Evolutionary conservation across 352 stramenopile species (phyloP), one percentile per base, ranked within the genome.

Genomic region (Phytophthora sansomeana): DNA sequence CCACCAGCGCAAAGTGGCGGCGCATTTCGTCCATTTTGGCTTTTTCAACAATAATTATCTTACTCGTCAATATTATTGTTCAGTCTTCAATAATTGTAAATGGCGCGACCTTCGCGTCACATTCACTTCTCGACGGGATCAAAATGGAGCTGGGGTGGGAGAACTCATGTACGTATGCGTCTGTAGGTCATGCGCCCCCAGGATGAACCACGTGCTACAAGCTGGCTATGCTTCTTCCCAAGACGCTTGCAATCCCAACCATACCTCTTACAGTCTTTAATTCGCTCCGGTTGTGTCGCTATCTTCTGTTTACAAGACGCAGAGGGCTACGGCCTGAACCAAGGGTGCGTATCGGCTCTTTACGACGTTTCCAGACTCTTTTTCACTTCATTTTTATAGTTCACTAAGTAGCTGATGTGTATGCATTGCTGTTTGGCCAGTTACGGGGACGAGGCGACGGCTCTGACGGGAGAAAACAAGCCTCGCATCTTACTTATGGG

Each of bases 401-500:
- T 1, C 41, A 17, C 17, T 44, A 14, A 58, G 6, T 6, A 43
- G n/a, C 14, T 64, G 30, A 59, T 19, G 24, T 21, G 16, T 24
- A 4, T 63, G 35, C 16, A 30, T 43, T 65, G 6, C 42, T 43
- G 26, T 47, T 46, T 17, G 53, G 44, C n/a, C 26, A 91, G 85
- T n/a, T 93, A 94, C 56, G 84, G 78, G 11, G 82, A 91, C 32
- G 85, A 94, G 26, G 54, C 67, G 6, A 87, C 80, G 32, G 84
- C 83, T 59, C 69, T 96, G 35, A 96, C 83, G 47, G 84, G 88
- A 35, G 88, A 96, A 62, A 97, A 96, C 74, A 95, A 94, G 65
- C 97, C 97, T 10, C 88, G 96, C 21, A 99, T 99, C 67, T 75
- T 99, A 26, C 84, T 99, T 48, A 99, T 99, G 97, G 97, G 97